Conservation (phyloP, 208 protist species). For the Herpetomonas muscarum region DNA sequence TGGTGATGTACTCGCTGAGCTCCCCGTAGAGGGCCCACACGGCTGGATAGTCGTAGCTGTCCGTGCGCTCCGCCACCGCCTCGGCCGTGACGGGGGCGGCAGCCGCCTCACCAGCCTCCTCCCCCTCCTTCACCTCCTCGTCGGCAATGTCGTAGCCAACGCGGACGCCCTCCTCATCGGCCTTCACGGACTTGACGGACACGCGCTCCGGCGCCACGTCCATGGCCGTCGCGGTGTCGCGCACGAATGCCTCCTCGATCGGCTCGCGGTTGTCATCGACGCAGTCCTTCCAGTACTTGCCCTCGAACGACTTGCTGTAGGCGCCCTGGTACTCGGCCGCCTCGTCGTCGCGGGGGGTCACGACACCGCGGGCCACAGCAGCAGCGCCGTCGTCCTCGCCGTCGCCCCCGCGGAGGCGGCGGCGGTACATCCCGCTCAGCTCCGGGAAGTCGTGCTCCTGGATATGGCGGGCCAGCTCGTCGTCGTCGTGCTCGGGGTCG, state of each 20-base stretch:
- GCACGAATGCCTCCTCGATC: conserved; percentile 33
- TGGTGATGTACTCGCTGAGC: conserved; percentile 1
- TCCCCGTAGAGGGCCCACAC: too few relatives aligned
- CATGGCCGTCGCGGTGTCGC: conserved; percentile 28
- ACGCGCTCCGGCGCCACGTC: conserved; percentile 13
- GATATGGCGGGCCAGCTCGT: conserved; percentile 22
- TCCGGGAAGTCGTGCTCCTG: conserved; percentile 42
- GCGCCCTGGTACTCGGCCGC: conserved; percentile 19
- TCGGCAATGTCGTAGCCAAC: conserved; percentile 36
- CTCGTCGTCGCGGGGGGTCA: too few relatives aligned
- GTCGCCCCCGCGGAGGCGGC: conserved; percentile 5
- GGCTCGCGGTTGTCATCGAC: conserved; percentile 10
- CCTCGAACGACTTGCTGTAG: conserved; percentile 24
- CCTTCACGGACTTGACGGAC: conserved; percentile 17
- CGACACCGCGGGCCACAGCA: not conserved
- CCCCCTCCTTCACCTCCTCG: conserved; percentile 1
- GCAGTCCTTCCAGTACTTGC: conserved; percentile 20
- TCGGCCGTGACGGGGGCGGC: not conserved
- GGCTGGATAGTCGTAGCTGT: too few relatives aligned
- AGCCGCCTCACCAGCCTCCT: not conserved
- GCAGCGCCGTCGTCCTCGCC: conserved; percentile 1
- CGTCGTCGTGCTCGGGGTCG: conserved; percentile 20
- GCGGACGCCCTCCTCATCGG: conserved; percentile 16
- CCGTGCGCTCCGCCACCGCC: conserved; percentile 6
- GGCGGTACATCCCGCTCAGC: conserved; percentile 35